Base-by-base conservation (phyloP, 768 basidiomycete species). In the Boletus tylopilopsis region DNA sequence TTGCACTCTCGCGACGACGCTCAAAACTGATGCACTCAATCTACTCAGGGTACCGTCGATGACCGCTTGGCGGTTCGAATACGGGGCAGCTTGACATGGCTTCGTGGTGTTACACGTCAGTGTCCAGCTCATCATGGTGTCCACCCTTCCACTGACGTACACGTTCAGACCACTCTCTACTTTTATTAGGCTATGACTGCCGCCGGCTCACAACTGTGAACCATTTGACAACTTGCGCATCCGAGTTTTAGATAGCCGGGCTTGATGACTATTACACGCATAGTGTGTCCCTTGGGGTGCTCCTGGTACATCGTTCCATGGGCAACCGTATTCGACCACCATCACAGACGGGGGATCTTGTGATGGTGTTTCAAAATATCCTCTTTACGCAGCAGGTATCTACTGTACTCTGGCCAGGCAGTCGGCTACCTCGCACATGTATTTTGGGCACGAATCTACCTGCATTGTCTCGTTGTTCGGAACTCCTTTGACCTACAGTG, bases 221-320 rank as follows among this genome's bases (percentile, higher is more conserved):
- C 55, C 50, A 33, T 49, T 11, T 19, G 11, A 41, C 41, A 6
- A 18, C n/a, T 23, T 18, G 53, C 49, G 53, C 61, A 58, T 51
- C 54, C 51, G 32, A 58, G 56, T 47, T 24, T 34, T 4, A 37
- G n/a, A 47, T 64, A 63, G 61, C 61, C 62, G 51, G 59, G 38
- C 56, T 51, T 18, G 45, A 34, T 63, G 61, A 63, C 62, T 63
- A 63, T 63, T 49, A 50, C 62, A 63, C 61, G 62, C 56, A 63
- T 46, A 51, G 62, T 63, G 61, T 56, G 51, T 37, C 27, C 42
- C 48, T 53, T 33, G 59, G 49, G 61, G 58, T 60, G 53, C 53
- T 43, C 58, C 36, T 45, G 50, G 58, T 60, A 41, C 38, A 42
- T 53, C 29, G 25, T 27, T 38, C 46, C 51, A 45, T 24, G 55